Conservation (phyloP, 2,329 filamentous ascomycete genomes). For the Colletotrichum incanum region DNA sequence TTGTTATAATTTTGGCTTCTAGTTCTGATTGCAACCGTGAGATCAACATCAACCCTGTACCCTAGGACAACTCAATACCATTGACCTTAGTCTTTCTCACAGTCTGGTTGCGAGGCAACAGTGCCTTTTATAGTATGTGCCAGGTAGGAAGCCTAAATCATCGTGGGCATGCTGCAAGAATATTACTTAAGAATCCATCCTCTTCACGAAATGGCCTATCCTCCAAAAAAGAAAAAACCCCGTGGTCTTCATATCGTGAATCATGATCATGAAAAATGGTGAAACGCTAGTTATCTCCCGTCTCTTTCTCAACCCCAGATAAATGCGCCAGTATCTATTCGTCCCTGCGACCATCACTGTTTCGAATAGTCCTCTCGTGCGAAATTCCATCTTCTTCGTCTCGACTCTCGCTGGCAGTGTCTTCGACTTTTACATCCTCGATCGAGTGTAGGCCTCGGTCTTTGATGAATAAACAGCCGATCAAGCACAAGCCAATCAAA, state of each 20-base stretch:
- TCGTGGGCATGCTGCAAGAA: background rate
- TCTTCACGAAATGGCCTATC: background rate
- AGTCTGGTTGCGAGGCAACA: background rate
- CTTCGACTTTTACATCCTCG: background rate
- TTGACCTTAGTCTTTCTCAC: too few species aligned
- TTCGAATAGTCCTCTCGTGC: background rate
- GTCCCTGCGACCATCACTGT: too few species aligned
- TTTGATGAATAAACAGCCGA: constrained; percentile 66
- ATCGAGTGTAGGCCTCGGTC: constrained; percentile 62
- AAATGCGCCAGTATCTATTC: background rate
- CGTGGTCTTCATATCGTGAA: background rate
- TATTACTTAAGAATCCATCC: background rate
- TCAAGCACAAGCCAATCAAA: constrained; percentile 65
- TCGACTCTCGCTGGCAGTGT: constrained; percentile 11
- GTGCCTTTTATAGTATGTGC: fast-evolving
- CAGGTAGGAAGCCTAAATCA: too few species aligned
- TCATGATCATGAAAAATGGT: background rate
- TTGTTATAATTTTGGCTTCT: background rate
- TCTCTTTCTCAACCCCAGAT: too few species aligned
- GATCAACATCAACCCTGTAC: too few species aligned
- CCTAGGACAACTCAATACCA: too few species aligned
- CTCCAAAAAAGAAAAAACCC: fast-evolving
- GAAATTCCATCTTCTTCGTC: constrained; percentile 27
- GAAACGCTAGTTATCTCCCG: background rate
- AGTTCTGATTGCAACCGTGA: too few species aligned